Percentiles rank a stretch among this genome's conserved stretches.
phyloP scores from a whole-genome alignment of 495 filamentous ascomycete species.

The Tuber calosporum region DNA sequence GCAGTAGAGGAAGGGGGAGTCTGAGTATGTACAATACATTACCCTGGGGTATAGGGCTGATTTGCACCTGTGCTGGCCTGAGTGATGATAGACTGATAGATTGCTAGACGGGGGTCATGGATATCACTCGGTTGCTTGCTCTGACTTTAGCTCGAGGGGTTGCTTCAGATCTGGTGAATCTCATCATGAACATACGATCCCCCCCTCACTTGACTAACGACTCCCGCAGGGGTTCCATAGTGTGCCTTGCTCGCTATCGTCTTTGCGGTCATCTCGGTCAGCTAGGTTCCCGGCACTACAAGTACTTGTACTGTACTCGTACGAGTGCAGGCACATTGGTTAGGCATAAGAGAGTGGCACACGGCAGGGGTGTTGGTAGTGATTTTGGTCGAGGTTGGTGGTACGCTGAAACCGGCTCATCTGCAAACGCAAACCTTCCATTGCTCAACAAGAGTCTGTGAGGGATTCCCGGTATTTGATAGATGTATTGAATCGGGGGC shows the following conservation, averaged over 20 bases:
- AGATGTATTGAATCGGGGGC: not conserved
- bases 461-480: not conserved
- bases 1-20: not conserved
- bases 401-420: not conserved
- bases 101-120: not conserved
- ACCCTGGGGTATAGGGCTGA: too few relatives aligned
- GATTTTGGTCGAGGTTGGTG: not conserved
- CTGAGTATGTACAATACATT: not conserved
- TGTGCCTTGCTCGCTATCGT: not conserved
- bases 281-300: not conserved
- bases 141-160: not conserved
- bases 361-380: not conserved
- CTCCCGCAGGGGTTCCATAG: not conserved
- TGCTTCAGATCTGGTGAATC: not conserved
- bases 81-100: not conserved
- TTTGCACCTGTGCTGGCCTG: not conserved
- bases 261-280: not conserved
- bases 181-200: not conserved
- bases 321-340: not conserved
- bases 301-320: too few relatives aligned
- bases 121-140: not conserved
- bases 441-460: not conserved
- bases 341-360: not conserved
- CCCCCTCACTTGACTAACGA: not conserved
- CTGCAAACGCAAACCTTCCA: not conserved